Conservation (phyloP, 2,329 filamentous ascomycete genomes). For the Aspergillus proliferans region DNA sequence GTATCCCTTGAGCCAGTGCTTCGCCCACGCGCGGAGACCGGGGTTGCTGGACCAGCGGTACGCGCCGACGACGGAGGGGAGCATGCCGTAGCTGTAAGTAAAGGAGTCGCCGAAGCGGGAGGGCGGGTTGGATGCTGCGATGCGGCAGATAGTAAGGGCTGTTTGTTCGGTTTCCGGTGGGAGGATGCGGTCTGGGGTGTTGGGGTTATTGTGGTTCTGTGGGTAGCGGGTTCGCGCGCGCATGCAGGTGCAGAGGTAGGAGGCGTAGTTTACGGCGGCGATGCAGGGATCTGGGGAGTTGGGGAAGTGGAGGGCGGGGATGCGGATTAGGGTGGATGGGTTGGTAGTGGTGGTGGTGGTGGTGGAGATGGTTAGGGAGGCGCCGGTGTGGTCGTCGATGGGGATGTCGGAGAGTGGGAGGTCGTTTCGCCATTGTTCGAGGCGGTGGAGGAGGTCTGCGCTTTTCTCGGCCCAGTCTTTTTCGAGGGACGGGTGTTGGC, state of each 20-base stretch:
- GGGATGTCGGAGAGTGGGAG: conserved; percentile 4
- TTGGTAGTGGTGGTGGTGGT: conserved; percentile 2
- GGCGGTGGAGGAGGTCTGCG: conserved; percentile 1
- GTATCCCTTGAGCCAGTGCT: conserved; percentile 5
- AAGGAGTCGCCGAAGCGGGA: conserved; percentile 6
- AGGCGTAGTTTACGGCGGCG: conserved; percentile 8
- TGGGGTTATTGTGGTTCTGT: not conserved
- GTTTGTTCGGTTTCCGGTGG: conserved; percentile 7
- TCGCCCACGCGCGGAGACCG: conserved; percentile 6
- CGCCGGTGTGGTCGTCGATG: conserved; percentile 4
- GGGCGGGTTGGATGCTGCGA: conserved; percentile 6
- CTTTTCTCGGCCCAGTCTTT: conserved; percentile 2
- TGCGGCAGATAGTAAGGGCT: conserved; percentile 7
- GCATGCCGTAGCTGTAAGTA: conserved; percentile 9
- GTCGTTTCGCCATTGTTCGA: conserved; percentile 3
- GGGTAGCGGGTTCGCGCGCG: conserved; percentile 7
- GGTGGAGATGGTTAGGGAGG: conserved; percentile 5
- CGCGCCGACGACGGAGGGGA: conserved; percentile 8
- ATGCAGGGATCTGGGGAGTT: conserved; percentile 6
- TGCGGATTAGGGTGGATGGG: not conserved
- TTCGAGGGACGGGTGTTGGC: conserved; percentile 5
- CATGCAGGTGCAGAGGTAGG: conserved; percentile 9
- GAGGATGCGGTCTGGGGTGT: conserved; percentile 2
- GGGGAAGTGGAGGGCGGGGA: conserved; percentile 6
- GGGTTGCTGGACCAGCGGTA: conserved; percentile 9